Base-by-base conservation (phyloP, 495 filamentous ascomycete species). In the Lasiosphaeria ovina region DNA sequence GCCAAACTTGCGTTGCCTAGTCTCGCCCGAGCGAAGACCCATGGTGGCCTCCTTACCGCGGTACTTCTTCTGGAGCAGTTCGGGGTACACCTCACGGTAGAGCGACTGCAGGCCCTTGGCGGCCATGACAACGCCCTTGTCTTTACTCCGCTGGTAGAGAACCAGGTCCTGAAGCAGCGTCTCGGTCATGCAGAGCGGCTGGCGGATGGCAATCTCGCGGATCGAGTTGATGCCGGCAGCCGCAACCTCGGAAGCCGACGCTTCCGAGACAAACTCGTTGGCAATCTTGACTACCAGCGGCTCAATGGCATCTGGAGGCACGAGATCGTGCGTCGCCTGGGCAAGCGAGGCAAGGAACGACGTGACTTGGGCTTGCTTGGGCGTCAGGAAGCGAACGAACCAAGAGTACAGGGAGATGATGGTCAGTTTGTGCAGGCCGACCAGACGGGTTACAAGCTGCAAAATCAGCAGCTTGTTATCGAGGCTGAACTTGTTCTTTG, bases 61-160 rank as follows among this genome's bases (percentile, higher is more conserved):
- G 69, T 96, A 93, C 62, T 91, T 85, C 76, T 91, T 91, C 77
- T 89, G 88, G 50, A 99, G 79, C 84, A 97, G 87, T 59, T 93
- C 88, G 0, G 95, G 89, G 34, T 87, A 91, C 32, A 96, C 85
- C 66, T 98, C 92, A 56, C 95, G 83, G 74, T 92, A 99, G 3
- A 99, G 81, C 63, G 89, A 88, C 53, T 98, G 83, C 12, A 99
- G 77, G 57, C 92, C 93, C 67, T 92, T 90, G 11, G 92, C 91
- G 14, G 93, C 95, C 93, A 99, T 98, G 81, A 95, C 89, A 11
- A 95, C 91, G 60, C 92, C 92, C 75, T 98, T 98, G 69, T 99
- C 95, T 68, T 98, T 98, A 70, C 90, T 94, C 76, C 93, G 96
- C 59, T 92, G 84, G 74, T 99, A 99, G 84, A 92, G 86, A 12